Base-by-base conservation (phyloP, 495 filamentous ascomycete species). In the Podospora pseudocomata region DNA sequence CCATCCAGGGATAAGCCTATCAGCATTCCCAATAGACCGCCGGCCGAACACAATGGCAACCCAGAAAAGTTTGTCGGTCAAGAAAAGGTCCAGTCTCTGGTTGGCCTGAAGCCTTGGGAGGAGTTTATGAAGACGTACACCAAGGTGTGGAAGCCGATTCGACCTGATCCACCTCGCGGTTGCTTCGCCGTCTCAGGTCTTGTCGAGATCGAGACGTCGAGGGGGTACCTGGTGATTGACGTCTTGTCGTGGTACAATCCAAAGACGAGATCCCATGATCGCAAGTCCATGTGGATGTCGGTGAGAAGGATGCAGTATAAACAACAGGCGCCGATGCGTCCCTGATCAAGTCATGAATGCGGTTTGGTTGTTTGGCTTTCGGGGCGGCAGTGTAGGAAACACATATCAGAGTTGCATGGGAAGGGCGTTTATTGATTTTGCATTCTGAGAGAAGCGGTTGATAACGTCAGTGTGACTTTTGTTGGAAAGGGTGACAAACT, bases 121-220 rank as follows among this genome's bases (percentile, higher is more conserved):
- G 83, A 82, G 4, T 92, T 93, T 76, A 83, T 78, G 64, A 67
- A 76, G 28, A 86, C 80, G 30, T 79, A 91, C 19, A 72, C 66
- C 11, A 75, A 86, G 67, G 79, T 73, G 1, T 86, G 82, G 82
- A 72, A 65, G 39, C 77, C 79, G 0, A 70, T 77, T n/a, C 62
- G 49, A 15, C 64, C 74, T 3, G 76, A 84, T 28, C 84, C 88
- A 49, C 88, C 86, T 11, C 83, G 88, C 27, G 92, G 92, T 2
- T 83, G 83, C 27, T 85, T 94, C 63, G 75, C 85, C 18, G 80
- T 94, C 23, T 78, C 78, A 20, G 92, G 92, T 0, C 78, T 91
- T 2, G 84, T 96, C 0, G 88, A 89, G 64, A 60, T 94, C 1
- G 80, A 83, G 32, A 87, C 89, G 1, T 74, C 84, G 0, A 85